Evolutionary conservation across 768 basidiomycete species (phyloP).

Genomic region (Roridomyces roridus): DNA sequence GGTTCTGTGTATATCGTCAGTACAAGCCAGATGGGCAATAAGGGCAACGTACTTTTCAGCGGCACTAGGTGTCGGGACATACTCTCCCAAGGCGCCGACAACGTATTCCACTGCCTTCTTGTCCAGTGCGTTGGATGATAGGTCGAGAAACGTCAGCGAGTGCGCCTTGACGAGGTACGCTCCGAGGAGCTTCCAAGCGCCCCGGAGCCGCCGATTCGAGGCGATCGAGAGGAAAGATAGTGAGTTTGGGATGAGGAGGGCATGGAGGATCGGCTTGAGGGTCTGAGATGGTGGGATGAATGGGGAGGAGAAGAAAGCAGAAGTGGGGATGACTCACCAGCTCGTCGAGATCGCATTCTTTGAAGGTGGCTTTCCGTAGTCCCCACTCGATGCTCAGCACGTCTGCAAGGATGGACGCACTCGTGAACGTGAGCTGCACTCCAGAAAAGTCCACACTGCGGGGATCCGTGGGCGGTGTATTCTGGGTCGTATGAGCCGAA

Average conservation of each 20-base stretch:
- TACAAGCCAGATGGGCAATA: not conserved
- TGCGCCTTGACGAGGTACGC: constrained; percentile 79
- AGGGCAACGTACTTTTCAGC: not conserved
- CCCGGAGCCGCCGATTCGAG: constrained; percentile 81
- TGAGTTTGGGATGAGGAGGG: constrained; percentile 82
- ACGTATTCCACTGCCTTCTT: constrained; percentile 86
- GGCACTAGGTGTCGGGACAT: not conserved
- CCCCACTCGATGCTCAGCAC: constrained; percentile 95
- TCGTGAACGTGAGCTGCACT: constrained; percentile 70
- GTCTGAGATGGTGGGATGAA: constrained; percentile 47
- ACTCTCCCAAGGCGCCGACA: constrained; percentile 62
- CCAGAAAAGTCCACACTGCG: constrained; percentile 83
- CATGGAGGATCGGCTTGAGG: constrained; percentile 89
- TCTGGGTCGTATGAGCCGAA: constrained; percentile 40
- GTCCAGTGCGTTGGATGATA: constrained; percentile 87
- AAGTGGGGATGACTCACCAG: constrained; percentile 69
- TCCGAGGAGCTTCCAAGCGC: constrained; percentile 81
- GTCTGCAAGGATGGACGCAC: constrained; percentile 86
- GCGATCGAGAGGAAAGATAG: constrained; percentile 86
- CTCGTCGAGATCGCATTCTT: constrained; percentile 89
- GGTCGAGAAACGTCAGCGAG: constrained; percentile 83
- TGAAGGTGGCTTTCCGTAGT: constrained; percentile 80
- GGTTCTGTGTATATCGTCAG: constrained; percentile 11
- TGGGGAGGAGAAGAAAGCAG: not conserved
- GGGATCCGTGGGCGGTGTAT: constrained; percentile 59